These are phyloP conservation scores for Vachellia collinsii DNA, from an alignment of 306 rosid species.

Conservation along the genomic window DNA sequence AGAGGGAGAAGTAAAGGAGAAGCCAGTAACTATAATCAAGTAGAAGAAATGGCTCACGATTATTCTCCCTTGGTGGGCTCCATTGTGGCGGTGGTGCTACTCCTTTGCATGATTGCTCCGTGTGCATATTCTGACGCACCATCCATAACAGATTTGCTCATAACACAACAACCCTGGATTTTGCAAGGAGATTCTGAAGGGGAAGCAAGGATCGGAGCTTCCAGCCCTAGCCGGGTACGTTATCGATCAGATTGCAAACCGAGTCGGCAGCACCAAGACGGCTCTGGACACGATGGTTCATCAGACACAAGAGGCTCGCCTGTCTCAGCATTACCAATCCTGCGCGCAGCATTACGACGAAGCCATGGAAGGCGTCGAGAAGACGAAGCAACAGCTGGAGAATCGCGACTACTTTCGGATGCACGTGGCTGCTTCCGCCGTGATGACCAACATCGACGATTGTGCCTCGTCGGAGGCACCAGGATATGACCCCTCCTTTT, in stretches of 20 bases:
- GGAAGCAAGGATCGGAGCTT: not conserved
- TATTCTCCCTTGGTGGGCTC: not conserved
- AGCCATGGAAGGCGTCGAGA: not conserved
- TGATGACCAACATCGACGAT: not conserved
- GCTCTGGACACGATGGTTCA: not conserved
- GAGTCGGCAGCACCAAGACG: not conserved
- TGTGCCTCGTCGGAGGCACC: slow-evolving; percentile 21
- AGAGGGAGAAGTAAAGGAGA: not conserved
- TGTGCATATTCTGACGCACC: not conserved
- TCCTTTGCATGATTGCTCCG: not conserved
- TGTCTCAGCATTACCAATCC: not conserved
- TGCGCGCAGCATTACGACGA: not conserved
- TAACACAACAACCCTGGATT: slow-evolving; percentile 7
- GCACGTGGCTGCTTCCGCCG: not conserved
- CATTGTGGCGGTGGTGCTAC: not conserved
- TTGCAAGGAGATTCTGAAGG: not conserved
- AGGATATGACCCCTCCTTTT: not conserved
- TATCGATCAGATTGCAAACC: not conserved
- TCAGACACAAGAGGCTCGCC: not conserved
- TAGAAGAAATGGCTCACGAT: not conserved
- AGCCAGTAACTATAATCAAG: not conserved
- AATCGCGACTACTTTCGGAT: not conserved
- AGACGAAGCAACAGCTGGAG: not conserved
- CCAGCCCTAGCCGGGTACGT: not conserved
- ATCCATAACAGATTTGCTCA: slow-evolving; percentile 26